Evolutionary conservation across 805 yeast genomes (phyloP).

Genomic region (Yarrowia sp.): DNA sequence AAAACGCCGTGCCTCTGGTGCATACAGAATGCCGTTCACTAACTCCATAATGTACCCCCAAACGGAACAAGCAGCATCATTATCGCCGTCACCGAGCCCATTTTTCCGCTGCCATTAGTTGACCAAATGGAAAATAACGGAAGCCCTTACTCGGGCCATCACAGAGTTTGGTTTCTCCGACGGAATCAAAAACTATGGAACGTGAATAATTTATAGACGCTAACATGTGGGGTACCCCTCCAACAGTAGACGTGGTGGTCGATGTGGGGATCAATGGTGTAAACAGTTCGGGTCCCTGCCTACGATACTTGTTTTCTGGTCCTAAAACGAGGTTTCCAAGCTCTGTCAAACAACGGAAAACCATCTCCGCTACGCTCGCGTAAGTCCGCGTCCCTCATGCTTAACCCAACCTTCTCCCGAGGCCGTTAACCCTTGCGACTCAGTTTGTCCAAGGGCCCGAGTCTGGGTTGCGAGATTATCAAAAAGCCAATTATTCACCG

Average conservation of each 20-base stretch:
- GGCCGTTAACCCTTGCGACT: conserved; percentile 13
- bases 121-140: too few relatives aligned
- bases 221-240: not conserved
- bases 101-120: too few relatives aligned
- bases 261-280: too few relatives aligned
- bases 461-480: not conserved
- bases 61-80: too few relatives aligned
- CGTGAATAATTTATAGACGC: not conserved
- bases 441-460: not conserved
- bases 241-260: not conserved
- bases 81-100: not conserved
- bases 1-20: conserved; percentile 6
- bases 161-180: not conserved
- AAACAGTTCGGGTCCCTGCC: not conserved
- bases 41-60: not conserved
- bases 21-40: not conserved
- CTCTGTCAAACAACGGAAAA: not conserved
- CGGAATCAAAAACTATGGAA: not conserved
- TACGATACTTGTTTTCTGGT: not conserved
- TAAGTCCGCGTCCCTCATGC: not conserved
- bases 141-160: conserved; percentile 2
- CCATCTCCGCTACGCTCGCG: not conserved
- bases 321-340: not conserved
- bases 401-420: conserved; percentile 3
- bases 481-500: not conserved